These are phyloP conservation scores for Nakazawaea wyomingensis DNA, from an alignment of 805 yeast genomes.

Conservation along the genomic window DNA sequence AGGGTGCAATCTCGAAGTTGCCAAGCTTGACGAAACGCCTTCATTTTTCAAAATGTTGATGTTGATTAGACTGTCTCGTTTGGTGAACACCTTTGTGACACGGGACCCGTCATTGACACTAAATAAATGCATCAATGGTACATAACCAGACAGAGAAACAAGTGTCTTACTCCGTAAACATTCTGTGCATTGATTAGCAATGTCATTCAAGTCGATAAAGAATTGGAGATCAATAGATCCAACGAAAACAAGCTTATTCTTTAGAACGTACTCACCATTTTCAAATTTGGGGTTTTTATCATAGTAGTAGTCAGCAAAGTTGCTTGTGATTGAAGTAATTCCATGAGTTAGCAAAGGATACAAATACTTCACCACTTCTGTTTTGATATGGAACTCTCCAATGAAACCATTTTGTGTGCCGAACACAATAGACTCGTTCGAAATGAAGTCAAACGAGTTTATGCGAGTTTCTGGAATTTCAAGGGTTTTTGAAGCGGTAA, in stretches of 20 bases:
- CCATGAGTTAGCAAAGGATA: slow-evolving; percentile 22
- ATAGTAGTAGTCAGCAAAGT: slow-evolving; percentile 29
- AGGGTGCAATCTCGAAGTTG: slow-evolving; percentile 41
- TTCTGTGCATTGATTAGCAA: neutral
- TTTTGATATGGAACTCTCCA: slow-evolving; percentile 44
- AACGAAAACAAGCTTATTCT: slow-evolving; percentile 28
- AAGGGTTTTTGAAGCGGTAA: slow-evolving; percentile 22
- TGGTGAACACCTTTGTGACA: slow-evolving; percentile 5
- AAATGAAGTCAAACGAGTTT: slow-evolving; percentile 44
- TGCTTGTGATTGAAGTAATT: slow-evolving; percentile 15
- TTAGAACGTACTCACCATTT: slow-evolving; percentile 15
- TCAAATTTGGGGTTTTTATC: slow-evolving; percentile 19
- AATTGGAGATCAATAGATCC: slow-evolving; percentile 34
- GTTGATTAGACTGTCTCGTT: slow-evolving; percentile 2
- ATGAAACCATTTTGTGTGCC: slow-evolving; percentile 58
- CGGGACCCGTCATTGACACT: slow-evolving; percentile 11
- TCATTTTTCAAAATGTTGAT: slow-evolving; percentile 25
- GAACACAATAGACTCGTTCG: slow-evolving; percentile 38
- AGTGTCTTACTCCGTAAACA: neutral
- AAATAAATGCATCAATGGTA: slow-evolving; percentile 7
- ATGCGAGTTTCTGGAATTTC: slow-evolving; percentile 27
- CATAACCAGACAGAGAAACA: slow-evolving; percentile 1
- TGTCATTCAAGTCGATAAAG: slow-evolving; percentile 26
- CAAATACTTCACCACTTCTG: neutral
- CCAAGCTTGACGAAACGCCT: slow-evolving; percentile 34